Percentiles rank a stretch among this genome's conserved stretches.
These are phyloP conservation scores for Penicillium sclerotigenum DNA, from an alignment of 2,329 filamentous ascomycete species.

Conservation along the genomic window DNA sequence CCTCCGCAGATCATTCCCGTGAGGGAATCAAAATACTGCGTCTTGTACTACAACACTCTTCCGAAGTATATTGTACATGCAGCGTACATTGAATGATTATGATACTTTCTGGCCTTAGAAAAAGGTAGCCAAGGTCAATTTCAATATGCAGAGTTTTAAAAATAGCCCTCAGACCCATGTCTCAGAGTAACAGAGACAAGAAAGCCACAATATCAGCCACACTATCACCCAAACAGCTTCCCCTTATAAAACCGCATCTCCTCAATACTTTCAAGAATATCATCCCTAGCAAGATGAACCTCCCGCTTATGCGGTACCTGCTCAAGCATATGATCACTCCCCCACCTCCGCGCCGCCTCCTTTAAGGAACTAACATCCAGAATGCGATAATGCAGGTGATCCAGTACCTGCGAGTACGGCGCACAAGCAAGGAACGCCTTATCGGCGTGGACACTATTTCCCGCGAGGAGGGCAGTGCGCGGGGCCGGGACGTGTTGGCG, in stretches of 20 bases:
- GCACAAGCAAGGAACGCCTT: conserved; percentile 70
- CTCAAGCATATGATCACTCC: conserved; percentile 56
- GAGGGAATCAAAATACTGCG: not conserved
- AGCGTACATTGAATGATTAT: not conserved
- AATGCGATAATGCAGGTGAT: conserved; percentile 83
- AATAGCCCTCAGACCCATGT: not conserved
- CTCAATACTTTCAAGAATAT: conserved; percentile 92
- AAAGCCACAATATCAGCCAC: not conserved
- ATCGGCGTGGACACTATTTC: conserved; percentile 92
- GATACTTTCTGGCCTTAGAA: not conserved
- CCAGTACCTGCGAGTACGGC: conserved; percentile 70
- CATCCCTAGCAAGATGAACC: conserved; percentile 77
- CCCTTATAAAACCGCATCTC: conserved; percentile 83
- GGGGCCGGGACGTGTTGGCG: conserved; percentile 65
- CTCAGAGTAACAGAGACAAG: not conserved
- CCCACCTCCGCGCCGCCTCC: conserved; percentile 84
- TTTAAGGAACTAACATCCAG: conserved; percentile 91
- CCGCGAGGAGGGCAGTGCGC: conserved; percentile 71
- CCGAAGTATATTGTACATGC: not conserved
- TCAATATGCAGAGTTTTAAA: not conserved
- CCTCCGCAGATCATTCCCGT: conserved; percentile 1
- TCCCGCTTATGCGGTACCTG: conserved; percentile 69
- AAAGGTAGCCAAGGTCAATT: not conserved
- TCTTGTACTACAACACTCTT: not conserved
- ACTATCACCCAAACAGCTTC: conserved; percentile 56